Percentiles rank a stretch among this genome's conserved stretches.
These are phyloP conservation scores for Pseudisothecium myosuroides DNA, from an alignment of 225 moss, liverwort and hornwort genomes.

Conservation along the genomic window DNA sequence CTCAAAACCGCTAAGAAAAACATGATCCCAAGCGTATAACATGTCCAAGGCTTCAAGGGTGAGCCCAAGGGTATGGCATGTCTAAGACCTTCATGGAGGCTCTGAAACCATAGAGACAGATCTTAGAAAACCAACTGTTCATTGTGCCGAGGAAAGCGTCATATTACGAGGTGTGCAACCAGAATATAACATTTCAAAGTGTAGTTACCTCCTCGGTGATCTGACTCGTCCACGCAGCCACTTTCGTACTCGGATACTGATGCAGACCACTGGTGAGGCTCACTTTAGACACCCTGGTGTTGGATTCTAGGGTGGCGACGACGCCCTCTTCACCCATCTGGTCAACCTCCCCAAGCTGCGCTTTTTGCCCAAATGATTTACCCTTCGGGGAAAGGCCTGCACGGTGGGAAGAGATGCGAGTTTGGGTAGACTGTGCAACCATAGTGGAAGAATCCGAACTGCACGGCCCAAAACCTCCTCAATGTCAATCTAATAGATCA, in stretches of 20 bases:
- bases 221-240: constrained; percentile 40
- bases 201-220: neutral
- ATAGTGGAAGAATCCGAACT: constrained; percentile 6
- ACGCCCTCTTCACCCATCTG: neutral
- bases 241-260: constrained; percentile 27
- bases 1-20: too few species aligned
- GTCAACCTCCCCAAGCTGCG: neutral
- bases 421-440: neutral
- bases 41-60: neutral
- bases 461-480: neutral
- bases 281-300: neutral
- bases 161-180: neutral
- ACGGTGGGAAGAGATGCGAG: constrained; percentile 32
- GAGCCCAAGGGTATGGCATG: neutral
- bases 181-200: neutral
- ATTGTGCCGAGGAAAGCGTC: neutral
- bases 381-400: constrained; percentile 32
- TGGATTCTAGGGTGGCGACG: neutral
- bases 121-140: neutral
- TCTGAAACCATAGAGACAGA: neutral
- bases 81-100: neutral
- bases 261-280: constrained; percentile 2
- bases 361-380: neutral
- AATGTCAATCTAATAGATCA: neutral
- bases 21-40: neutral